Percentiles rank a stretch among this genome's conserved stretches.
Conservation (phyloP, 2,329 filamentous ascomycete genomes). For the Calonectria hongkongensis region DNA sequence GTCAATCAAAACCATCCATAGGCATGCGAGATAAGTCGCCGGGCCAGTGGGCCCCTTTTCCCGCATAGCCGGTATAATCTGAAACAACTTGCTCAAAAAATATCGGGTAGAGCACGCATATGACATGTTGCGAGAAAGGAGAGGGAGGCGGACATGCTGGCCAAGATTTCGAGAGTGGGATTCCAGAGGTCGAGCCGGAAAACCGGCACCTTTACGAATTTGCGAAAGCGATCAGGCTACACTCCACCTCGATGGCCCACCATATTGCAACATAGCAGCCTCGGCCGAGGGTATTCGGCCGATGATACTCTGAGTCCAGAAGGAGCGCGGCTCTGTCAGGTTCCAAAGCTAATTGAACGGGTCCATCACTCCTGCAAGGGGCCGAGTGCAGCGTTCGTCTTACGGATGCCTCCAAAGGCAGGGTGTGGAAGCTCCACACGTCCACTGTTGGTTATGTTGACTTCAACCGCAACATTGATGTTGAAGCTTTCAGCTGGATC, state of each 20-base stretch:
- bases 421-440: not conserved
- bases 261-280: constrained; percentile 68
- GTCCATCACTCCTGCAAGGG: constrained; percentile 28
- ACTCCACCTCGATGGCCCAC: constrained; percentile 64
- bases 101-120: constrained; percentile 77
- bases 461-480: not conserved
- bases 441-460: constrained; percentile 11
- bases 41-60: no score
- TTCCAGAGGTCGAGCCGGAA: not conserved
- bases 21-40: constrained; percentile 63
- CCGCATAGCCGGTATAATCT: not conserved
- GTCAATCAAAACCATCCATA: constrained; percentile 64
- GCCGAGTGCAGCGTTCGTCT: not conserved
- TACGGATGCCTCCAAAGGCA: not conserved
- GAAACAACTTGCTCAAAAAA: constrained; percentile 77
- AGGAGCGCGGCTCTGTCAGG: constrained; percentile 53
- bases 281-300: constrained; percentile 71
- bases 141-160: constrained; percentile 74
- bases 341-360: constrained; percentile 62
- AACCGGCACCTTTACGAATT: not conserved
- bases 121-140: constrained; percentile 73
- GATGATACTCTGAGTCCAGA: constrained; percentile 64
- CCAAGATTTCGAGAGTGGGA: constrained; percentile 65
- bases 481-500: not conserved
- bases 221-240: not conserved